Evolutionary conservation across 164 flowering plant species (phyloP).

Genomic region (Vitis riparia): DNA sequence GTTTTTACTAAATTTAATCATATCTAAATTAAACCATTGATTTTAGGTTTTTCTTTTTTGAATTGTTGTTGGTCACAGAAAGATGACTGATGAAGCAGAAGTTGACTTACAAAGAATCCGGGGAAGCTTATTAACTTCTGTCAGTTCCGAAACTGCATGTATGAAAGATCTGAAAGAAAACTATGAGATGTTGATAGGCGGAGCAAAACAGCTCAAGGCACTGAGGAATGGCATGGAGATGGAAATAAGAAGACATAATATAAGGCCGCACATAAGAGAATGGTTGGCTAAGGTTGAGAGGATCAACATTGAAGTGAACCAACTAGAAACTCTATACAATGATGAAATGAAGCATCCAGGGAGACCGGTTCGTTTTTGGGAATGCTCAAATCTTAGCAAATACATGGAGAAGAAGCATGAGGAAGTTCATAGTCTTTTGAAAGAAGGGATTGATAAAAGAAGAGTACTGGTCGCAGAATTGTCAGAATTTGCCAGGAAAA

Average conservation of each 20-base stretch:
- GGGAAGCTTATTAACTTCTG: conserved; percentile 1
- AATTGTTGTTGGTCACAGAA: too few relatives aligned
- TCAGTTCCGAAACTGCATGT: background rate
- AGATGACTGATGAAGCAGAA: background rate
- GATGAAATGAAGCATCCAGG: background rate
- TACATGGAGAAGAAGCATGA: background rate
- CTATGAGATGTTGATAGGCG: background rate
- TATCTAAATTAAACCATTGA: too few relatives aligned
- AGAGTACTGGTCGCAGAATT: background rate
- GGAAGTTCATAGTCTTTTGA: background rate
- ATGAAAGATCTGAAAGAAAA: conserved; percentile 6
- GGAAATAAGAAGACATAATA: background rate
- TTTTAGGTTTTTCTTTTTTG: too few relatives aligned
- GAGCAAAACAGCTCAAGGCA: background rate
- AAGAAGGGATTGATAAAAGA: background rate
- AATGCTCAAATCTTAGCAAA: background rate
- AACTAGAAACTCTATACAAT: background rate
- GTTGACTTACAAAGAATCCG: background rate
- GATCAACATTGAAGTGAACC: background rate
- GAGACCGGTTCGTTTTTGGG: background rate
- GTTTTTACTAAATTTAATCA: too few relatives aligned
- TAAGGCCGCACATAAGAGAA: background rate
- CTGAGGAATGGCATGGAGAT: conserved; percentile 1
- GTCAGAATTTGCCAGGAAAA: background rate
- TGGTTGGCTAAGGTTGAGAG: background rate